Conservation (phyloP, 2,329 filamentous ascomycete genomes). For the Alternaria consortialis region DNA sequence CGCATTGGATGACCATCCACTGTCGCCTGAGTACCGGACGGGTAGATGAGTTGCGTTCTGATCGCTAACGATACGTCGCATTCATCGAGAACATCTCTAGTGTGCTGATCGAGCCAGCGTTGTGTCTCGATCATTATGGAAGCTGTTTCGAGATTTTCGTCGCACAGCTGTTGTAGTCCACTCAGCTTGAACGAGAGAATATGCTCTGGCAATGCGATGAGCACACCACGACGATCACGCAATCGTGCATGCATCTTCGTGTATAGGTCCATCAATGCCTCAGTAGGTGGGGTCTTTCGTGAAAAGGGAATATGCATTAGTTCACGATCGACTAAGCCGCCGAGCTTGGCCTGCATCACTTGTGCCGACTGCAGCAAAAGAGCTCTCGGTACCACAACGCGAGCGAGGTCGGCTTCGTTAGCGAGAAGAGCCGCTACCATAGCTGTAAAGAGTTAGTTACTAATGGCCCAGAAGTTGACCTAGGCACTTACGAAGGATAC, state of each 20-base stretch:
- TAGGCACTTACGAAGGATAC: slow-evolving; percentile 59
- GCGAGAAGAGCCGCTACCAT: slow-evolving; percentile 63
- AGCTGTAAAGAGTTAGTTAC: slow-evolving; percentile 41
- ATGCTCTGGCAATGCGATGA: slow-evolving; percentile 70
- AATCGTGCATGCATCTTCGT: slow-evolving; percentile 55
- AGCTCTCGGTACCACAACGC: slow-evolving; percentile 66
- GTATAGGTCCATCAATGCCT: slow-evolving; percentile 44
- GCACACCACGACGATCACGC: slow-evolving; percentile 58
- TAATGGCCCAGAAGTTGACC: no score
- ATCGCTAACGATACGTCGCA: slow-evolving; percentile 58
- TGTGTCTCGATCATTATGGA: slow-evolving; percentile 62
- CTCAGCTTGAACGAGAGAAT: slow-evolving; percentile 71
- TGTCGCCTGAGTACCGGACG: slow-evolving; percentile 52
- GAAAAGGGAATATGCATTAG: slow-evolving; percentile 68
- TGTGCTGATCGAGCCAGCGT: slow-evolving; percentile 58
- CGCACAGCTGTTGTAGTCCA: slow-evolving; percentile 65
- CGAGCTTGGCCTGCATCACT: slow-evolving; percentile 63
- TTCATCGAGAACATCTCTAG: slow-evolving; percentile 72
- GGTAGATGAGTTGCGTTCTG: slow-evolving; percentile 56
- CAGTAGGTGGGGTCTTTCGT: slow-evolving; percentile 55
- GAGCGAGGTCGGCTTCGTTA: slow-evolving; percentile 54
- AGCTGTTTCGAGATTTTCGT: slow-evolving; percentile 56
- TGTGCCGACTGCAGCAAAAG: slow-evolving; percentile 67
- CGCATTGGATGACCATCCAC: slow-evolving; percentile 54
- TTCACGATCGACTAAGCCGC: slow-evolving; percentile 63